A percentile compares a stretch with the other conserved stretches of the same genome.
Evolutionary conservation across 768 basidiomycete species (phyloP).

Genomic region (Macrolepiota albuminosa): DNA sequence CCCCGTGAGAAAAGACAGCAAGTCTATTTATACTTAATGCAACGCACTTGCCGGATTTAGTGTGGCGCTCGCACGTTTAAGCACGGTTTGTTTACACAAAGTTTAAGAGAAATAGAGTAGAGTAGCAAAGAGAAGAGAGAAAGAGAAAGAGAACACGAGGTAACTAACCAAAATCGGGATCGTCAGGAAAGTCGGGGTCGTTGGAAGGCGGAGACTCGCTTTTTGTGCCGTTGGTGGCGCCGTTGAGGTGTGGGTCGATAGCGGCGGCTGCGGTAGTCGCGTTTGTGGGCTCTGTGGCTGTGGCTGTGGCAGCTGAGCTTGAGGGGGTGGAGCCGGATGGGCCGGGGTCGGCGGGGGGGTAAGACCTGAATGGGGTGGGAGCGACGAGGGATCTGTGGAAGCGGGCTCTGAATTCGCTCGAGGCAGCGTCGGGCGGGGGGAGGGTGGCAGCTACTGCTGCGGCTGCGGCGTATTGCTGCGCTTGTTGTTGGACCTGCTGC

Average conservation of each 20-base stretch:
- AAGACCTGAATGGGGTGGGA: conserved; percentile 51
- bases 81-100: too few relatives aligned
- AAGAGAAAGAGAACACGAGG: too few relatives aligned
- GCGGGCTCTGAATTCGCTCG: conserved; percentile 59
- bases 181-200: conserved; percentile 7
- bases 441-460: conserved; percentile 10
- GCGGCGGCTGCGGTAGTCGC: conserved; percentile 18
- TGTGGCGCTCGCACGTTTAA: too few relatives aligned
- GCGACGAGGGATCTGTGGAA: conserved; percentile 59
- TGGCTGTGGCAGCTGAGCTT: background rate
- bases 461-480: conserved; percentile 13
- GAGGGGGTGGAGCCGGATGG: background rate
- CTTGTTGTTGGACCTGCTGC: conserved; percentile 2
- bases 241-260: conserved; percentile 32
- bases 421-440: conserved; percentile 18
- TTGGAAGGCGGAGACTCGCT: conserved; percentile 5
- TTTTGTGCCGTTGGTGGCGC: conserved; percentile 3
- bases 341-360: conserved; percentile 9
- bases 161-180: conserved; percentile 13
- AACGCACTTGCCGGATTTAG: too few relatives aligned
- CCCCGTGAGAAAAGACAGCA: too few relatives aligned
- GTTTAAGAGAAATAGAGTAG: too few relatives aligned
- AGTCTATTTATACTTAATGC: too few relatives aligned
- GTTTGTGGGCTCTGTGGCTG: background rate
- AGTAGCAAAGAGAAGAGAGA: too few relatives aligned